Percentiles rank a stretch among this genome's conserved stretches.
phyloP scores from a whole-genome alignment of 495 filamentous ascomycete genomes.

The Aspergillus diversus region DNA sequence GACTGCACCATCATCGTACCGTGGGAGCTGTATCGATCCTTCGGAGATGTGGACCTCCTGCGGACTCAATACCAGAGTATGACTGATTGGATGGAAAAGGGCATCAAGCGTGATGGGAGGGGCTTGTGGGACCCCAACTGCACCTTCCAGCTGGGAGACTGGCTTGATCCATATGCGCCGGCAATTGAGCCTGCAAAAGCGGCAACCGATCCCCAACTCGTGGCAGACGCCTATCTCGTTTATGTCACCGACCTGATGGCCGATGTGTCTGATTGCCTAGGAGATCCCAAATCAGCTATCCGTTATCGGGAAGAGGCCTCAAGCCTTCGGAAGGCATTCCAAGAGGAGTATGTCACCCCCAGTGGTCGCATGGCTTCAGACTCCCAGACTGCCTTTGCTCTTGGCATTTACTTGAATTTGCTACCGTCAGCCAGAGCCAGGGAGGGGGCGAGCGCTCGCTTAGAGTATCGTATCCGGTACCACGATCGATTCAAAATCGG shows the following conservation, averaged over 20 bases:
- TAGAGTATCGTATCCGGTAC: too few relatives aligned
- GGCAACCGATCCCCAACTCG: too few relatives aligned
- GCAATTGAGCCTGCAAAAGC: too few relatives aligned
- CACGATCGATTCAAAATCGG: slow-evolving; percentile 52
- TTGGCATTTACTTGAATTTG: slow-evolving; percentile 50
- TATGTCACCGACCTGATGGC: too few relatives aligned
- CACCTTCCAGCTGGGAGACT: too few relatives aligned
- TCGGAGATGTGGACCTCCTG: slow-evolving; percentile 47
- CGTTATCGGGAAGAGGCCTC: slow-evolving; percentile 32
- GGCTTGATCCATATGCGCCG: too few relatives aligned
- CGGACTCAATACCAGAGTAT: slow-evolving; percentile 46
- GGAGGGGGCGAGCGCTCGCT: too few relatives aligned
- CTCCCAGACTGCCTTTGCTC: slow-evolving; percentile 51
- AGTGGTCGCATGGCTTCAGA: slow-evolving; percentile 43
- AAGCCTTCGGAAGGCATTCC: slow-evolving; percentile 30
- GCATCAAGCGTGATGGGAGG: slow-evolving; percentile 51
- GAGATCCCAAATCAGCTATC: too few relatives aligned
- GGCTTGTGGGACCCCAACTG: too few relatives aligned
- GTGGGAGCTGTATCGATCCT: slow-evolving; percentile 48
- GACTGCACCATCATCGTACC: slow-evolving; percentile 52
- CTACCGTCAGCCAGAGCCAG: slow-evolving; percentile 34
- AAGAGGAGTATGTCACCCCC: slow-evolving; percentile 46
- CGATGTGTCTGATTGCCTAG: too few relatives aligned
- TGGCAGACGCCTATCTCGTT: too few relatives aligned
- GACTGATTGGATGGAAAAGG: slow-evolving; percentile 50